These are phyloP conservation scores for Cryptomeria japonica DNA, from an alignment of 75 land plant species.

Conservation along the genomic window DNA sequence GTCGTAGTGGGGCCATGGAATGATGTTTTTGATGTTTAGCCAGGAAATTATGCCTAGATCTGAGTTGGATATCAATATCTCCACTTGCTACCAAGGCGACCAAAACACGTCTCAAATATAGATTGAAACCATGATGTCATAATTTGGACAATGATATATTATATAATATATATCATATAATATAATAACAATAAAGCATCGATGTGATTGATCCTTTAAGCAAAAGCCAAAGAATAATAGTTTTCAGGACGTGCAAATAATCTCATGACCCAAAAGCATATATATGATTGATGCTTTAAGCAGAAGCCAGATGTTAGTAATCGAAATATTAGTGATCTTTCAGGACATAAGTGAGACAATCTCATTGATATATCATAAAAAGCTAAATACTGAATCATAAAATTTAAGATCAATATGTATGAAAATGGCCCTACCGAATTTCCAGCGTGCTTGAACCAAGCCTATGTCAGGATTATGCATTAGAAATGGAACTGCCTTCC, in stretches of 20 bases:
- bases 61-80: not conserved
- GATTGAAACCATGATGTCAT: not conserved
- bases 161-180: not conserved
- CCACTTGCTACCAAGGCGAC: not conserved
- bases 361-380: not conserved
- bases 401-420: not conserved
- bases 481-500: conserved; percentile 59
- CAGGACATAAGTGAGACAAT: not conserved
- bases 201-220: not conserved
- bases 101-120: not conserved
- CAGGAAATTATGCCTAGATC: not conserved
- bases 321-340: not conserved
- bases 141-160: not conserved
- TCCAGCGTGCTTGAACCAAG: conserved; percentile 80
- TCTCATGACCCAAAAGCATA: not conserved
- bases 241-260: not conserved
- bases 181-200: not conserved
- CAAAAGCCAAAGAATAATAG: not conserved
- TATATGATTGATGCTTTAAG: not conserved
- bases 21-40: not conserved
- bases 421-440: conserved; percentile 48
- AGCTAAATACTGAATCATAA: not conserved
- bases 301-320: not conserved
- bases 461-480: conserved; percentile 66
- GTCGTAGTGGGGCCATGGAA: not conserved